A percentile compares a stretch with the other conserved stretches of the same genome.
Conservation (phyloP, 495 filamentous ascomycete genomes). For the Symbiotaphrina buchneri region DNA sequence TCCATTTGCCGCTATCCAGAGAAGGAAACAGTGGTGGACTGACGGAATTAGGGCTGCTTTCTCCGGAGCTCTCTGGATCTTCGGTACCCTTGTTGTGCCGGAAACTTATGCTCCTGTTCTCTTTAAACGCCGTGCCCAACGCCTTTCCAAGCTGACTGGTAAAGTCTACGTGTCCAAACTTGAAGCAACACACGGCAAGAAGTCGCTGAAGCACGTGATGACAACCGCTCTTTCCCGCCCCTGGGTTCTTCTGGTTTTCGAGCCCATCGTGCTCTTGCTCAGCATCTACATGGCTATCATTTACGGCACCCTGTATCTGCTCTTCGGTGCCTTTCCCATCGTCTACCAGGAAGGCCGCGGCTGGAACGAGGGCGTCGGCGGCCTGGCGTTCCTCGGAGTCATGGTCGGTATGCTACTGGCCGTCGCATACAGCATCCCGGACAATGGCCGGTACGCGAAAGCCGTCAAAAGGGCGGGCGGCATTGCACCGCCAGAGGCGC, state of each 20-base stretch:
- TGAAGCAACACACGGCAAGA: constrained; percentile 20
- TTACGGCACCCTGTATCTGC: constrained; percentile 60
- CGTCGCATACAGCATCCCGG: constrained; percentile 17
- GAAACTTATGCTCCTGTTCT: constrained; percentile 41
- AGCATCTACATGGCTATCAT: constrained; percentile 53
- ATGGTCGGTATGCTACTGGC: constrained; percentile 1
- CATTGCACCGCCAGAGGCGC: constrained; percentile 20
- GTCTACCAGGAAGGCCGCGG: constrained; percentile 21
- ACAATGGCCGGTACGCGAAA: constrained; percentile 24
- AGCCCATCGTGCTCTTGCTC: constrained; percentile 39
- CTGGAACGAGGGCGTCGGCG: constrained; percentile 3
- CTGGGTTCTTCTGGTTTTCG: constrained; percentile 24
- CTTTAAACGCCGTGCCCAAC: constrained; percentile 26
- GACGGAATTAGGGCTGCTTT: background rate
- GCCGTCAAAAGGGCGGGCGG: constrained; percentile 6
- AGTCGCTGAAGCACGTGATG: constrained; percentile 16
- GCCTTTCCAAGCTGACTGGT: constrained; percentile 27
- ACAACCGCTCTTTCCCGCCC: constrained; percentile 22
- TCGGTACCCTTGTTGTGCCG: constrained; percentile 26
- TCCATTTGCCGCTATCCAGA: too few relatives aligned
- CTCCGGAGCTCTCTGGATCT: constrained; percentile 27
- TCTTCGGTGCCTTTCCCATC: constrained; percentile 49
- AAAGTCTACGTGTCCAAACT: constrained; percentile 29
- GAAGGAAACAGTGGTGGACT: too few relatives aligned
- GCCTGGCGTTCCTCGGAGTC: constrained; percentile 2